These are phyloP conservation scores for Oryza punctata DNA, from an alignment of 176 grass and related monocot genomes.

Conservation along the genomic window DNA sequence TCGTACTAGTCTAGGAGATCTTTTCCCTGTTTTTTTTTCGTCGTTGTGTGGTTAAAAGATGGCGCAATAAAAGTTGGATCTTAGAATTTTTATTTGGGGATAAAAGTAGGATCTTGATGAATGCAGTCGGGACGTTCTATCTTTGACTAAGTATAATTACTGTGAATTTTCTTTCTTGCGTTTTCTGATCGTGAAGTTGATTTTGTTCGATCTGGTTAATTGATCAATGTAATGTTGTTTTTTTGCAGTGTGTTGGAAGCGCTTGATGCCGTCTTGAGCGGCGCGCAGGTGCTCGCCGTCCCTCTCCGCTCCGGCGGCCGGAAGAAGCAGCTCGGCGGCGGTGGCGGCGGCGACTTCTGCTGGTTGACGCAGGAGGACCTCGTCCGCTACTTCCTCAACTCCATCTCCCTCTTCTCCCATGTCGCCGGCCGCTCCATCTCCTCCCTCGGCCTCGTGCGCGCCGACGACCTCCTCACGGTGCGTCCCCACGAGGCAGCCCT, in stretches of 20 bases:
- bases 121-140: neutral
- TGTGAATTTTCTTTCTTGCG: neutral
- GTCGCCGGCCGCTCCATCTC: constrained; percentile 62
- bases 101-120: neutral
- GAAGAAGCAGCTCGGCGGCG: constrained; percentile 47
- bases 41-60: constrained; percentile 13
- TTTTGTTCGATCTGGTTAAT: constrained; percentile 26
- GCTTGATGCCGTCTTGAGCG: constrained; percentile 69
- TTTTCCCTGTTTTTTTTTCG: neutral
- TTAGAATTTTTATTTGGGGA: neutral
- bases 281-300: constrained; percentile 66
- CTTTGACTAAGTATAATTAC: neutral
- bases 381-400: constrained; percentile 83
- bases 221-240: neutral
- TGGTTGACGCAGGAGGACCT: constrained; percentile 87
- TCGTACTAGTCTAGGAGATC: neutral
- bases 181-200: neutral
- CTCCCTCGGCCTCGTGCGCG: constrained; percentile 63
- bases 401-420: constrained; percentile 75
- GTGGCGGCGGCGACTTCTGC: constrained; percentile 53
- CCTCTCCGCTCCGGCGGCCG: constrained; percentile 49
- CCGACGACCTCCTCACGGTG: constrained; percentile 50
- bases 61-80: neutral
- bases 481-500: constrained; percentile 62
- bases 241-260: constrained; percentile 73